These are phyloP conservation scores for Ensete glaucum DNA, from an alignment of 176 grass and related monocot species.

Conservation along the genomic window DNA sequence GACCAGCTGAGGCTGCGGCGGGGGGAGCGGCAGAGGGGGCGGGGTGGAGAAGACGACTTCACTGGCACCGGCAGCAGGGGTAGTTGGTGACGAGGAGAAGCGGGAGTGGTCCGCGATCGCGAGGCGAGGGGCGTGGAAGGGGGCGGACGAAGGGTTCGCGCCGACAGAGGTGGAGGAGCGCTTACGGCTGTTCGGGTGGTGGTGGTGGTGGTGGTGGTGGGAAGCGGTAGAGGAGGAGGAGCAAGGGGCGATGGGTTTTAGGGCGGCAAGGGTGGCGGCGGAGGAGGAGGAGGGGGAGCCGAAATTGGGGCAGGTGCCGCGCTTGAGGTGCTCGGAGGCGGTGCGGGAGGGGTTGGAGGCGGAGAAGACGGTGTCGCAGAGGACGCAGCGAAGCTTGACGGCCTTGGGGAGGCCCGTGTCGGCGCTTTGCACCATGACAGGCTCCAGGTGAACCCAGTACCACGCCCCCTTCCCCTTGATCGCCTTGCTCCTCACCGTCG, in stretches of 20 bases:
- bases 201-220: neutral
- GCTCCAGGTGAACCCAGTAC: conserved; percentile 17
- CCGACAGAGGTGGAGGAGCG: neutral
- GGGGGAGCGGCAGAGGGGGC: neutral
- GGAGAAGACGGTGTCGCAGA: conserved; percentile 10
- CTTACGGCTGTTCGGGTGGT: conserved; percentile 1
- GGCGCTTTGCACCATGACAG: neutral
- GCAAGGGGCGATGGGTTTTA: neutral
- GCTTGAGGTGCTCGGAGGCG: conserved; percentile 17
- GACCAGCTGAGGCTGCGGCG: conserved; percentile 1
- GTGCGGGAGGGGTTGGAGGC: conserved; percentile 16
- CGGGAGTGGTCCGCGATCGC: neutral
- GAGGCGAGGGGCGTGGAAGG: neutral
- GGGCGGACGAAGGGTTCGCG: neutral
- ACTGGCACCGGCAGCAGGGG: neutral
- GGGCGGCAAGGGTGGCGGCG: neutral
- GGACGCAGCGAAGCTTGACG: conserved; percentile 6
- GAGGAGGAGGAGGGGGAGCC: conserved; percentile 4
- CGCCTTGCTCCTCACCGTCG: conserved; percentile 13
- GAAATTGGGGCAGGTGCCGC: conserved; percentile 14
- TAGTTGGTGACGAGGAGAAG: conserved; percentile 4
- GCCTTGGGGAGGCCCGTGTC: conserved; percentile 3
- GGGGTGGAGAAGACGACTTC: conserved; percentile 2
- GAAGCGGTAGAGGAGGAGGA: neutral
- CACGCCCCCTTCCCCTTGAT: conserved; percentile 16